phyloP scores from a whole-genome alignment of 257 asterid genomes.

The Agastache rugosa region DNA sequence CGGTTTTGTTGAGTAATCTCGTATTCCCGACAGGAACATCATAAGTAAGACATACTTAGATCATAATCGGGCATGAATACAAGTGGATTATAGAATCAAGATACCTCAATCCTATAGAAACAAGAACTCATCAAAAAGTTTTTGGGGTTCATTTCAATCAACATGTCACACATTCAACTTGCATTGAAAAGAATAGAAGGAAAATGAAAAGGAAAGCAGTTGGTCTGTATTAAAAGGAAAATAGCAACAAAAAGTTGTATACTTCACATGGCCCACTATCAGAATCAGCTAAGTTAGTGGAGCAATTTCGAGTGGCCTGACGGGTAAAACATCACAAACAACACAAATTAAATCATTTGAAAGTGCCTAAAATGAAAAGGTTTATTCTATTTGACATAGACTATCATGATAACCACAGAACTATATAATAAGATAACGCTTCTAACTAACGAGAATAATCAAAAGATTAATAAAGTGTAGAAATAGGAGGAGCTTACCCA shows the following conservation, averaged over 20 bases:
- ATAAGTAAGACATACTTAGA: neutral
- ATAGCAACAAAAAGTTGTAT: conserved; percentile 5
- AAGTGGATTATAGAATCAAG: too few relatives aligned
- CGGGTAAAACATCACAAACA: conserved; percentile 6
- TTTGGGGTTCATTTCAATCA: neutral
- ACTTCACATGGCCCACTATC: conserved; percentile 29
- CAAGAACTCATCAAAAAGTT: neutral
- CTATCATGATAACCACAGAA: conserved; percentile 2
- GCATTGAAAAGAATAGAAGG: neutral
- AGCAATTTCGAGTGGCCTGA: conserved; percentile 28
- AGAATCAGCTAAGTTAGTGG: conserved; percentile 27
- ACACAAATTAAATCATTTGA: neutral
- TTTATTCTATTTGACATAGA: neutral
- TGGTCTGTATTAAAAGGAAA: conserved; percentile 6
- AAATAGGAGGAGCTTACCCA: conserved; percentile 58
- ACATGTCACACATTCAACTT: conserved; percentile 8
- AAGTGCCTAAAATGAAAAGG: neutral
- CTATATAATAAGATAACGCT: neutral
- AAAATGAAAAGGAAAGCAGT: neutral
- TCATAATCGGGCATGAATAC: neutral
- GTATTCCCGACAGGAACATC: neutral
- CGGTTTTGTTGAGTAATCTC: neutral
- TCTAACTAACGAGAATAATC: neutral
- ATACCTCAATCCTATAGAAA: neutral
- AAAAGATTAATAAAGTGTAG: neutral